phyloP scores from a whole-genome alignment of 2,329 filamentous ascomycete genomes.

The Spiromastix sp. region DNA sequence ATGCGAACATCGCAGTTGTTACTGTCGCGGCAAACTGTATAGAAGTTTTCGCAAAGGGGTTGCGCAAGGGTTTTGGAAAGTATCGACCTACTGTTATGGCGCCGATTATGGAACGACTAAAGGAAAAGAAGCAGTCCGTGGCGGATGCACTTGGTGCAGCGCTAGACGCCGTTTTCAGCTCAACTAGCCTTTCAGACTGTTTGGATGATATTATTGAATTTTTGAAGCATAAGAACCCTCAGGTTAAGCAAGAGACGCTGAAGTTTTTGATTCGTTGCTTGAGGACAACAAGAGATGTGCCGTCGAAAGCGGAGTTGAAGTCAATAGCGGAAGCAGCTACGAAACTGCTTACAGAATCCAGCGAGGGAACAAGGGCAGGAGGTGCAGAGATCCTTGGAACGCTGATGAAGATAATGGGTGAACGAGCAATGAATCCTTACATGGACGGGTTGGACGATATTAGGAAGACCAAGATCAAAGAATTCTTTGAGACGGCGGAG shows the following conservation, averaged over 20 bases:
- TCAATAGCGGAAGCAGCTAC: constrained; percentile 80
- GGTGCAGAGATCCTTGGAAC: constrained; percentile 89
- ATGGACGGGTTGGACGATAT: constrained; percentile 92
- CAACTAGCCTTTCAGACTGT: constrained; percentile 68
- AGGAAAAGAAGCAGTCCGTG: constrained; percentile 90
- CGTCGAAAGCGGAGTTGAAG: constrained; percentile 71
- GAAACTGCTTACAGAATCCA: constrained; percentile 82
- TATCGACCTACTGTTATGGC: constrained; percentile 72
- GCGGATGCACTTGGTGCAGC: constrained; percentile 79
- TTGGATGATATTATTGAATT: constrained; percentile 84
- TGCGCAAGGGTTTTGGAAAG: constrained; percentile 67
- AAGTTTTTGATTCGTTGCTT: constrained; percentile 87
- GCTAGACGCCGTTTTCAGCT: constrained; percentile 59
- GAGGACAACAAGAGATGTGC: constrained; percentile 71
- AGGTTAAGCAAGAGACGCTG: constrained; percentile 91
- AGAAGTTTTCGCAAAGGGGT: constrained; percentile 74
- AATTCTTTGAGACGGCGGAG: constrained; percentile 72
- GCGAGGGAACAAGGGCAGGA: constrained; percentile 72
- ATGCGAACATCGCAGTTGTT: constrained; percentile 92
- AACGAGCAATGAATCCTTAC: constrained; percentile 87
- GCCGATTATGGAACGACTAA: constrained; percentile 88
- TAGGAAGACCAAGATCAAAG: constrained; percentile 88
- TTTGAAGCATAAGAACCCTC: constrained; percentile 88
- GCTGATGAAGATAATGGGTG: constrained; percentile 97
- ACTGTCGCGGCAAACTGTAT: constrained; percentile 89